Evolutionary conservation across 371 early-diverging fungal genomes (phyloP).

Genomic region (Smittium mucronatum): DNA sequence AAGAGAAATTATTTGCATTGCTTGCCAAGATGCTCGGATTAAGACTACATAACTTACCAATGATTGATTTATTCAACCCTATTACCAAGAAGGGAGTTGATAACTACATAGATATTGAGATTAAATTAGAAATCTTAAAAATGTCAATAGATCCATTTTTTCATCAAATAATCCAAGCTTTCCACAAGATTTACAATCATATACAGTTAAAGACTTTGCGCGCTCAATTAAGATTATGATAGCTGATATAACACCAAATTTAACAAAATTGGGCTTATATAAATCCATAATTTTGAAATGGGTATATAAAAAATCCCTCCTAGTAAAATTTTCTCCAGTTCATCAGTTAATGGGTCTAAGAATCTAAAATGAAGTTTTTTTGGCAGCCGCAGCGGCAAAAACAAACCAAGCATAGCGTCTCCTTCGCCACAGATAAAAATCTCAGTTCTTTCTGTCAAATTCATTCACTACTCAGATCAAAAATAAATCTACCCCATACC

Average conservation of each 20-base stretch:
- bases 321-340: neutral
- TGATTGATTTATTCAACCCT: neutral
- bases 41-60: neutral
- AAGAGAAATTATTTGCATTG: neutral
- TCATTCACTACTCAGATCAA: neutral
- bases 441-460: neutral
- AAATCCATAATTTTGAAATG: neutral
- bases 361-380: neutral
- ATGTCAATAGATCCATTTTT: neutral
- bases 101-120: neutral
- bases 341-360: neutral
- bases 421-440: neutral
- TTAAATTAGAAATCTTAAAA: neutral
- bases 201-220: neutral
- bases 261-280: neutral
- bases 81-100: neutral
- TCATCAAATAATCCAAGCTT: neutral
- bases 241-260: neutral
- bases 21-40: neutral
- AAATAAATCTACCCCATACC: neutral
- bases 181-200: neutral
- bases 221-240: neutral
- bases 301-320: neutral
- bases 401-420: neutral
- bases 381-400: neutral